phyloP scores from a whole-genome alignment of 129 eudicot genomes.

The Sambucus nigra region DNA sequence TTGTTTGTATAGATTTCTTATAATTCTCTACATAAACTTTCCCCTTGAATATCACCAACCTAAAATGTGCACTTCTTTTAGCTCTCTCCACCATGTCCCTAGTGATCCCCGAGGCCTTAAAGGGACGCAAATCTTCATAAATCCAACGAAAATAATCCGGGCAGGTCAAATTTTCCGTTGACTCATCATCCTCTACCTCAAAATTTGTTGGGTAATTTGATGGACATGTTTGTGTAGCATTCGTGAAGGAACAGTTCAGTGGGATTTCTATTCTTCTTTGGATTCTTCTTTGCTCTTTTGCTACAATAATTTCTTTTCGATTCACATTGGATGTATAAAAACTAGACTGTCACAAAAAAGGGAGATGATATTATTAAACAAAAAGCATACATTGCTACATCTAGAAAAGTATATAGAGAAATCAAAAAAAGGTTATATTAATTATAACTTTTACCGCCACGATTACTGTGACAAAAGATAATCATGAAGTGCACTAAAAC shows the following conservation, averaged over 20 bases:
- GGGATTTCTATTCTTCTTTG: slow-evolving; percentile 8
- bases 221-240: slow-evolving; percentile 13
- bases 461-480: too few species aligned
- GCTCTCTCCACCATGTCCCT: slow-evolving; percentile 20
- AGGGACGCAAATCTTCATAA: slow-evolving; percentile 25
- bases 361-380: too few species aligned
- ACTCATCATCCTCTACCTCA: neutral
- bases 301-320: neutral
- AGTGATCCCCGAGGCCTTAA: slow-evolving; percentile 19
- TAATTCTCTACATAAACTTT: slow-evolving; percentile 21
- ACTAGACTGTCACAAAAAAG: too few species aligned
- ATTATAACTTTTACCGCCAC: too few species aligned
- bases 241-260: slow-evolving; percentile 9
- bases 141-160: slow-evolving; percentile 32
- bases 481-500: too few species aligned
- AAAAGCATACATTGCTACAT: too few species aligned
- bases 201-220: slow-evolving; percentile 9
- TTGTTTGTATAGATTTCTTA: slow-evolving; percentile 16
- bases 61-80: slow-evolving; percentile 16
- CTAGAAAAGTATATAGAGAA: too few species aligned
- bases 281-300: neutral
- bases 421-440: too few species aligned
- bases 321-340: neutral
- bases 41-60: slow-evolving; percentile 23
- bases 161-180: slow-evolving; percentile 10